Percentiles rank a stretch among this genome's conserved stretches.
phyloP scores from a whole-genome alignment of 2,329 filamentous ascomycete genomes.

The Aspergillus novoparasiticus region DNA sequence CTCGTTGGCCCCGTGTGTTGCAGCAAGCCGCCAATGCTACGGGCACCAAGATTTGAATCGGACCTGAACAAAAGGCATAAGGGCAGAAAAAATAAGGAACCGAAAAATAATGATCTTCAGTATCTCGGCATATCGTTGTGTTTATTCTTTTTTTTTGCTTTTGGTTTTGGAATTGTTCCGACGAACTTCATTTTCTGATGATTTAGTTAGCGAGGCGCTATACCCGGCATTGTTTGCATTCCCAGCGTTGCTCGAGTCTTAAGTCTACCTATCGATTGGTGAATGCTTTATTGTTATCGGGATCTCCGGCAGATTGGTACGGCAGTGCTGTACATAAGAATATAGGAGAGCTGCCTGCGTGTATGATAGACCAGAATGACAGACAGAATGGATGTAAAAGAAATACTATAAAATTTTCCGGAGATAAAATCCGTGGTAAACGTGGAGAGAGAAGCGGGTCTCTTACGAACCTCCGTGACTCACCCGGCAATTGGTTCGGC shows the following conservation, averaged over 20 bases:
- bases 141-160: background rate
- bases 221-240: slow-evolving; percentile 25
- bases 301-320: slow-evolving; percentile 1
- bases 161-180: background rate
- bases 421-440: background rate
- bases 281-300: slow-evolving; percentile 3
- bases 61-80: background rate
- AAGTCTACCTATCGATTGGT: slow-evolving; percentile 5
- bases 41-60: slow-evolving; percentile 12
- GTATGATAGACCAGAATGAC: slow-evolving; percentile 4
- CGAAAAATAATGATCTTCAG: background rate
- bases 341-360: background rate
- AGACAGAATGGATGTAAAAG: background rate
- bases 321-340: background rate
- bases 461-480: background rate
- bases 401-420: too few species aligned
- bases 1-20: slow-evolving; percentile 44
- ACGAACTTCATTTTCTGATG: slow-evolving; percentile 9
- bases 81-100: background rate
- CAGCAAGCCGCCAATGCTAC: slow-evolving; percentile 34
- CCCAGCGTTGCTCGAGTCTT: slow-evolving; percentile 6
- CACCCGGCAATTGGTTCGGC: background rate
- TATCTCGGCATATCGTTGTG: background rate
- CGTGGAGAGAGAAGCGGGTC: background rate
- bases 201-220: slow-evolving; percentile 37